These are phyloP conservation scores for Beauveria australis DNA, from an alignment of 2,329 filamentous ascomycete genomes.

Conservation along the genomic window DNA sequence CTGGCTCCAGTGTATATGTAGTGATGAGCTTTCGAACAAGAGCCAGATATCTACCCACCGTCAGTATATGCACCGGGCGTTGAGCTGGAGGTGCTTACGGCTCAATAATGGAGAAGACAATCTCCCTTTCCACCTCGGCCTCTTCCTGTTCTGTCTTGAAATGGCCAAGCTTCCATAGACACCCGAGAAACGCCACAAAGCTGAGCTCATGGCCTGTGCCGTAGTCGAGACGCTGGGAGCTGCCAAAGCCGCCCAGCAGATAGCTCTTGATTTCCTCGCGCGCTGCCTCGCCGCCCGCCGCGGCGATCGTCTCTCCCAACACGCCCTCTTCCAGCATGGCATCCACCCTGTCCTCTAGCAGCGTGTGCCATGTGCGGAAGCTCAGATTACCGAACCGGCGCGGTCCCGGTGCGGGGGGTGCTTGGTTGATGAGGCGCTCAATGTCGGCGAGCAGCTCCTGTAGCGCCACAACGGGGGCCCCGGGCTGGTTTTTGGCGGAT, in stretches of 20 bases:
- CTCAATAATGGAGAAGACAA: conserved; percentile 76
- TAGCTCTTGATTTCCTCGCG: conserved; percentile 68
- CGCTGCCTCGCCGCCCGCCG: conserved; percentile 33
- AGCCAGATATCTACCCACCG: conserved; percentile 55
- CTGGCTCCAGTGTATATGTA: conserved; percentile 88
- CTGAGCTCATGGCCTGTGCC: conserved; percentile 94
- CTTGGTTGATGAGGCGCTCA: conserved; percentile 61
- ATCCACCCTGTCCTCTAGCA: conserved; percentile 54
- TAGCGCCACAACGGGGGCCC: conserved; percentile 53
- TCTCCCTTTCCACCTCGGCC: conserved; percentile 61
- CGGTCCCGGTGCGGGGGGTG: conserved; percentile 77
- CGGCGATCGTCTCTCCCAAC: conserved; percentile 22
- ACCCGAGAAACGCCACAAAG: conserved; percentile 84
- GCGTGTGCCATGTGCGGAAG: conserved; percentile 74
- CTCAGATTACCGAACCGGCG: conserved; percentile 87
- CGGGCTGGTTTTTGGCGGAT: conserved; percentile 30
- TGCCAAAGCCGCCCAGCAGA: conserved; percentile 79
- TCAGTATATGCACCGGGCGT: conserved; percentile 9
- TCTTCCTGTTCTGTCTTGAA: conserved; percentile 52
- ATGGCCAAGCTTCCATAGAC: conserved; percentile 81
- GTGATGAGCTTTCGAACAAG: conserved; percentile 77
- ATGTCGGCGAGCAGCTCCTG: conserved; percentile 58
- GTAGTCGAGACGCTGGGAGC: conserved; percentile 82
- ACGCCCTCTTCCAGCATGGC: conserved; percentile 21
- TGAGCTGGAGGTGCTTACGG: conserved; percentile 47